A percentile compares a stretch with the other conserved stretches of the same genome.
These are phyloP conservation scores for Haplosporangium sp. DNA, from an alignment of 371 early-diverging fungal species.

Conservation along the genomic window DNA sequence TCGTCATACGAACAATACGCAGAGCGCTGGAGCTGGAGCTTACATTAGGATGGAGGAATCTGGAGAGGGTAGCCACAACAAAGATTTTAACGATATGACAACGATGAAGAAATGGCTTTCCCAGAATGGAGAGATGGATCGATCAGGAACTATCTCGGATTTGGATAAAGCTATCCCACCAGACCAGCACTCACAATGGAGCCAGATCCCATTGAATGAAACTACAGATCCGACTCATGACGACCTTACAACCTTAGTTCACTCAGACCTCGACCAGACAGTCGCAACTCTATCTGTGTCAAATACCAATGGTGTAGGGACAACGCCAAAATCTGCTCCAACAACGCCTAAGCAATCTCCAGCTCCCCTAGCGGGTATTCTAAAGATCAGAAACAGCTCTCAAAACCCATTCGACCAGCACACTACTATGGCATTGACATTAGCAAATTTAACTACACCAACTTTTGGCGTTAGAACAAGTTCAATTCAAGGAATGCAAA, in stretches of 20 bases:
- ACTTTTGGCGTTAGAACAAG: conserved; percentile 32
- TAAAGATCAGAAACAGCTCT: conserved; percentile 36
- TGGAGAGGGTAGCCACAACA: conserved; percentile 7
- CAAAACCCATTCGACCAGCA: conserved; percentile 32
- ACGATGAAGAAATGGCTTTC: conserved; percentile 19
- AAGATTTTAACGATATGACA: conserved; percentile 18
- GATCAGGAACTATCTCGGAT: conserved; percentile 11
- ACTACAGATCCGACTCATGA: not conserved
- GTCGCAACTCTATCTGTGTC: not conserved
- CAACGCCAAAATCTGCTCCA: not conserved
- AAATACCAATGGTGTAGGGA: not conserved
- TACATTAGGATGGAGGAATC: not conserved
- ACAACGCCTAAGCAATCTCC: conserved; percentile 11
- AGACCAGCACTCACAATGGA: conserved; percentile 7
- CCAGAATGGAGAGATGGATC: conserved; percentile 17
- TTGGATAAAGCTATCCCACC: conserved; percentile 13
- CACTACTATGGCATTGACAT: not conserved
- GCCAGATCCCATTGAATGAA: not conserved
- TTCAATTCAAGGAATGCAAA: conserved; percentile 23
- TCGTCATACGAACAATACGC: not conserved
- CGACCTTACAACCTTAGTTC: conserved; percentile 6
- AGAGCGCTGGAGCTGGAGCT: not conserved
- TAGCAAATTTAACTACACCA: conserved; percentile 3
- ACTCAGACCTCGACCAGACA: not conserved
- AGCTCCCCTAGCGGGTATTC: conserved; percentile 32